These are phyloP conservation scores for Paramecium biaurelia DNA, from an alignment of 73 alveolate genomes.

Conservation along the genomic window DNA sequence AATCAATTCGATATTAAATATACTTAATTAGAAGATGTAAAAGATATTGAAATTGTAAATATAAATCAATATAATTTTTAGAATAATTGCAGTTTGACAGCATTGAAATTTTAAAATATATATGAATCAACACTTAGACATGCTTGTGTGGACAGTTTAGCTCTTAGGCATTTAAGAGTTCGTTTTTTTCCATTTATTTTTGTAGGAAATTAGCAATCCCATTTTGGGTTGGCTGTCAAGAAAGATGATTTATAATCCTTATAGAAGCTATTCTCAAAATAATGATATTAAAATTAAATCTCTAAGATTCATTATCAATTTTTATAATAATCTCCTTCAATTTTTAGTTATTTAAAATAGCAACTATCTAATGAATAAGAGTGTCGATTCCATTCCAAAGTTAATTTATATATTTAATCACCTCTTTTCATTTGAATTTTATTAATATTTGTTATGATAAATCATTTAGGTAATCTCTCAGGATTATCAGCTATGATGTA, in stretches of 20 bases:
- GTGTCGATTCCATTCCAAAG: slow-evolving; percentile 8
- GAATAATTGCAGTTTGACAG: neutral
- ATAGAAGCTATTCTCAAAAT: neutral
- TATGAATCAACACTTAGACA: neutral
- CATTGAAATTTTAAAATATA: neutral
- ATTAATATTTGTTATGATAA: neutral
- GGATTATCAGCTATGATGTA: slow-evolving; percentile 56
- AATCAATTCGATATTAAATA: neutral
- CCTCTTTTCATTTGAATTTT: neutral
- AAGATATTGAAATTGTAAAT: neutral
- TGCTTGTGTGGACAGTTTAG: neutral
- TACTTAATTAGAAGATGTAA: neutral
- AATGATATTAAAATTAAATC: neutral
- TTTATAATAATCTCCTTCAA: neutral
- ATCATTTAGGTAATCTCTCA: slow-evolving; percentile 32
- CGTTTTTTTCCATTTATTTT: neutral
- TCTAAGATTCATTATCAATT: neutral
- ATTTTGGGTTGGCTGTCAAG: neutral
- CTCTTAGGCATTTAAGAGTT: neutral
- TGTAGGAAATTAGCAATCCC: neutral
- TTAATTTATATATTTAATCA: neutral
- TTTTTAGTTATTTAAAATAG: slow-evolving; percentile 37
- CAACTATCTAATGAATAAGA: slow-evolving; percentile 6
- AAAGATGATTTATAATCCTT: neutral
- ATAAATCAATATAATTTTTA: neutral